A percentile compares a stretch with the other conserved stretches of the same genome.
phyloP scores from a whole-genome alignment of 2,329 filamentous ascomycete species.

The Apiospora arundinis region DNA sequence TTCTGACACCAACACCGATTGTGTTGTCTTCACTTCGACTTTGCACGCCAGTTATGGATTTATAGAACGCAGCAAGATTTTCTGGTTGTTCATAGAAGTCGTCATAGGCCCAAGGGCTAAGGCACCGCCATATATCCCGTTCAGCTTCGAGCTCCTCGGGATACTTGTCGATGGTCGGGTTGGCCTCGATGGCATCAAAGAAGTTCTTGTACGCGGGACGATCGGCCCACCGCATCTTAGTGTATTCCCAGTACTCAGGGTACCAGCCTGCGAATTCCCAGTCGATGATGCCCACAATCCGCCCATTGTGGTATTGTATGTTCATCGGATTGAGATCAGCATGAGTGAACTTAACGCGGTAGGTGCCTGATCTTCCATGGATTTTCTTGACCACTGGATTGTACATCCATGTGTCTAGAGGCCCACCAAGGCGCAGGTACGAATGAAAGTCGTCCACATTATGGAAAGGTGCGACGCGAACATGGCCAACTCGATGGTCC shows the following conservation, averaged over 20 bases:
- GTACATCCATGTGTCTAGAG: slow-evolving; percentile 16
- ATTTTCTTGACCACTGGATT: slow-evolving; percentile 11
- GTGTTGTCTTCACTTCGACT: background rate
- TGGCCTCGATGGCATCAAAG: background rate
- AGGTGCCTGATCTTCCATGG: background rate
- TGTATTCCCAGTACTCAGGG: slow-evolving; percentile 44
- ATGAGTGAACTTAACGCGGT: slow-evolving; percentile 46
- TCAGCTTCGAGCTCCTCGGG: slow-evolving; percentile 3
- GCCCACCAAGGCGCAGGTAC: slow-evolving; percentile 4
- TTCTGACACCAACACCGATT: background rate
- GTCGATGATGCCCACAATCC: slow-evolving; percentile 51
- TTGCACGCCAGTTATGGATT: background rate
- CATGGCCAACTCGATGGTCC: background rate
- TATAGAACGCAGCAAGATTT: background rate
- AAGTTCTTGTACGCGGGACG: slow-evolving; percentile 16
- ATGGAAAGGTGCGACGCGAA: slow-evolving; percentile 16
- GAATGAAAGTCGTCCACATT: slow-evolving; percentile 23
- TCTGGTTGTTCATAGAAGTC: background rate
- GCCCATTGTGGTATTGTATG: slow-evolving; percentile 47
- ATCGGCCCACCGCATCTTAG: slow-evolving; percentile 23
- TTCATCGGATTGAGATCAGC: slow-evolving; percentile 52
- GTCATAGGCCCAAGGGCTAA: background rate
- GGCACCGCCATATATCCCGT: background rate
- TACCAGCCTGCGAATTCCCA: slow-evolving; percentile 44
- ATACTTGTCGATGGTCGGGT: background rate